phyloP scores from a whole-genome alignment of 2,329 filamentous ascomycete species.

The Aschersonia sp. region DNA sequence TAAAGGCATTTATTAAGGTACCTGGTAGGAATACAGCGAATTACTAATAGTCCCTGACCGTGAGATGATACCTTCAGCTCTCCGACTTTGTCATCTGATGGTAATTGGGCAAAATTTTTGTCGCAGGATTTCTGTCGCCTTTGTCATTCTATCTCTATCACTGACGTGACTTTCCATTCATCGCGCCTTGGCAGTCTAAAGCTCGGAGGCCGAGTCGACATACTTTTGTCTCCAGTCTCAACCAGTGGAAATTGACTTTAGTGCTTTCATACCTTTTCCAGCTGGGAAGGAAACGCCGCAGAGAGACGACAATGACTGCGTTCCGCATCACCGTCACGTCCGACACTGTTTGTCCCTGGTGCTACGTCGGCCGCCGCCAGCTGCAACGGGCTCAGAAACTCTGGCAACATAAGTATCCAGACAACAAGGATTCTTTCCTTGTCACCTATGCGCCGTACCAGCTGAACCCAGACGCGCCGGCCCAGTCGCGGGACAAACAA shows the following conservation, averaged over 20 bases:
- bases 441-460: conserved; percentile 31
- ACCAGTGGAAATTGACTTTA: not conserved
- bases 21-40: too few species aligned
- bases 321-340: conserved; percentile 31
- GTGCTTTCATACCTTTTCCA: not conserved
- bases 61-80: too few species aligned
- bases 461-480: conserved; percentile 20
- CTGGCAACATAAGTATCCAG: conserved; percentile 23
- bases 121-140: too few species aligned
- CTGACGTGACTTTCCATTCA: too few species aligned
- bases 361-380: conserved; percentile 32
- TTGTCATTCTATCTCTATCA: too few species aligned
- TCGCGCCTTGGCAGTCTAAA: too few species aligned
- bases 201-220: too few species aligned
- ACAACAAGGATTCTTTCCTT: conserved; percentile 41
- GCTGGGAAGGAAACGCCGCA: not conserved
- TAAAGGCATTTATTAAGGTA: not conserved
- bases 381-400: conserved; percentile 29
- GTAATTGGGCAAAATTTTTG: too few species aligned
- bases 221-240: too few species aligned
- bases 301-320: conserved; percentile 37
- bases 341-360: conserved; percentile 37
- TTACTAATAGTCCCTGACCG: too few species aligned
- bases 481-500: conserved; percentile 19
- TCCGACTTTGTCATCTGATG: too few species aligned